A percentile compares a stretch with the other conserved stretches of the same genome.
Conservation (phyloP, 1,284 basidiomycete species). For the Ustilago bromivora region DNA sequence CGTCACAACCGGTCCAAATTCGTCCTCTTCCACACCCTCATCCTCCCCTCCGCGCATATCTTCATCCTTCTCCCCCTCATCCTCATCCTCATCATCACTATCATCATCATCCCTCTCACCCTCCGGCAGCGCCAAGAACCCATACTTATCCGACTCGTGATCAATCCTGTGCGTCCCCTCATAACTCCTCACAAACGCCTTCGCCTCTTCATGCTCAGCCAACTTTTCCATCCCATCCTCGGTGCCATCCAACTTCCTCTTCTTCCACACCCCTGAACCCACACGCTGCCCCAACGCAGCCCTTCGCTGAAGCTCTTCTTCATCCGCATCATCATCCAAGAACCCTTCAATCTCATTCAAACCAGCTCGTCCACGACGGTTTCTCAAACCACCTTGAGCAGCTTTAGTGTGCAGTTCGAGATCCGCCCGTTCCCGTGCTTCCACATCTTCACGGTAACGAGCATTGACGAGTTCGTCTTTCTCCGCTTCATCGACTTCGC, state of each 20-base stretch:
- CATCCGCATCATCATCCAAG: constrained; percentile 66
- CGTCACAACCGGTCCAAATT: constrained; percentile 22
- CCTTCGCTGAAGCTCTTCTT: constrained; percentile 52
- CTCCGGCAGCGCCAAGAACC: constrained; percentile 48
- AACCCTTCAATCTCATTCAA: constrained; percentile 52
- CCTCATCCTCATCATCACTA: constrained; percentile 6
- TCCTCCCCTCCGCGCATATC: constrained; percentile 20
- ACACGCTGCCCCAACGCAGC: constrained; percentile 37
- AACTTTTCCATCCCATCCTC: constrained; percentile 62
- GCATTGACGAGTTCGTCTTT: constrained; percentile 59
- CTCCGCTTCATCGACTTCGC: constrained; percentile 59
- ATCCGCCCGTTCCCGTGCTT: constrained; percentile 55
- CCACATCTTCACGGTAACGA: constrained; percentile 57
- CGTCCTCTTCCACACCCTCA: constrained; percentile 33
- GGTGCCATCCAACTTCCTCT: constrained; percentile 54
- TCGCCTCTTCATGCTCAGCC: constrained; percentile 52
- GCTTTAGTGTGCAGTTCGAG: constrained; percentile 62
- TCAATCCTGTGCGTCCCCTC: constrained; percentile 48
- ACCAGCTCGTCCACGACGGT: constrained; percentile 33
- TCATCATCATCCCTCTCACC: constrained; percentile 6
- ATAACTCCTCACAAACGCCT: constrained; percentile 60
- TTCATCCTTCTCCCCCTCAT: neutral
- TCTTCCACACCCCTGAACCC: constrained; percentile 34
- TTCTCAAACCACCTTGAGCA: constrained; percentile 53
- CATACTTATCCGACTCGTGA: constrained; percentile 53